Conservation (phyloP, 805 yeast genomes). For the Barnettozyma sp. region DNA sequence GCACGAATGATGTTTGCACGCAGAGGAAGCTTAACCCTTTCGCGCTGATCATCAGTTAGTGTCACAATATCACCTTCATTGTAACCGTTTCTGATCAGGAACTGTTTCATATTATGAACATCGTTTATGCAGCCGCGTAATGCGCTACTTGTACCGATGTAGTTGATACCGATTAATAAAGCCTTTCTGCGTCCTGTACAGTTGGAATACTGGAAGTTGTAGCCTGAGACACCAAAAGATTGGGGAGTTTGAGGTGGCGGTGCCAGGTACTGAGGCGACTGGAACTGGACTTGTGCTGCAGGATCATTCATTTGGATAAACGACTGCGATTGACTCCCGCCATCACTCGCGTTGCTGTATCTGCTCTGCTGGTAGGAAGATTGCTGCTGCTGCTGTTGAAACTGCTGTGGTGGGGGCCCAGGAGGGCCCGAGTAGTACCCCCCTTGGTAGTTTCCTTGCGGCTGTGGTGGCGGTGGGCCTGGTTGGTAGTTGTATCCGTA, state of each 20-base stretch:
- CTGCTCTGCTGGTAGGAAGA: neutral
- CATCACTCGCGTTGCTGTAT: slow-evolving; percentile 6
- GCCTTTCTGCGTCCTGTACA: slow-evolving; percentile 74
- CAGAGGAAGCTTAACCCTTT: slow-evolving; percentile 51
- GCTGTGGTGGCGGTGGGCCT: too few species aligned
- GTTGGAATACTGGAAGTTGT: slow-evolving; percentile 52
- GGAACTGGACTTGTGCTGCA: slow-evolving; percentile 3
- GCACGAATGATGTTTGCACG: slow-evolving; percentile 66
- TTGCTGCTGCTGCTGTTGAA: neutral
- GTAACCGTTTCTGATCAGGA: slow-evolving; percentile 41
- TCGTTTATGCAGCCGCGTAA: slow-evolving; percentile 81
- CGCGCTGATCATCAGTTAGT: slow-evolving; percentile 49
- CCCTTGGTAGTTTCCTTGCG: neutral
- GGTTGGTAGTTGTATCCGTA: neutral
- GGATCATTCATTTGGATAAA: slow-evolving; percentile 6
- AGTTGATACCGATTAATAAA: slow-evolving; percentile 70
- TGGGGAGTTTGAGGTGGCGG: slow-evolving; percentile 14
- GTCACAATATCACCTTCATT: slow-evolving; percentile 49
- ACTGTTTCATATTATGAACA: slow-evolving; percentile 41
- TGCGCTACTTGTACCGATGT: slow-evolving; percentile 53
- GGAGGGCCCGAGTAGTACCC: neutral
- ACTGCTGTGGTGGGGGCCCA: neutral
- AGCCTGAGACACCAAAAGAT: slow-evolving; percentile 16
- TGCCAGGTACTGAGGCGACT: slow-evolving; percentile 7
- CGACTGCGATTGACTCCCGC: slow-evolving; percentile 5